A percentile compares a stretch with the other conserved stretches of the same genome.
These are phyloP conservation scores for Cercospora zeina DNA, from an alignment of 2,329 filamentous ascomycete genomes.

Conservation along the genomic window DNA sequence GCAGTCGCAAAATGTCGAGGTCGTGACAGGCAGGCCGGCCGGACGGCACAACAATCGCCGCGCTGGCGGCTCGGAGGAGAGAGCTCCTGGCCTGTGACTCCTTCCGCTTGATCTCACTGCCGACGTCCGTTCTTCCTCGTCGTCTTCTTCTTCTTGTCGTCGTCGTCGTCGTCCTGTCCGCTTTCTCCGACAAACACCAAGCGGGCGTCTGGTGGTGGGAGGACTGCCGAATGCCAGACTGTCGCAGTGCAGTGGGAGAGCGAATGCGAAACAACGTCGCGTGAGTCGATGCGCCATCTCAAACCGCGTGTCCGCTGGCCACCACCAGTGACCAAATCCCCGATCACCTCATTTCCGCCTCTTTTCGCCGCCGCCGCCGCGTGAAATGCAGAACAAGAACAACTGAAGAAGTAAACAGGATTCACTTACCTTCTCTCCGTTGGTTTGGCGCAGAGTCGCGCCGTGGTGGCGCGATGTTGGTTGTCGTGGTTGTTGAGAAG, in stretches of 20 bases:
- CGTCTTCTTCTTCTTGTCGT: background rate
- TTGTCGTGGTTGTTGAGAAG: slow-evolving; percentile 6
- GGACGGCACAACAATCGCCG: slow-evolving; percentile 7
- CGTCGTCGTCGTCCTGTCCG: background rate
- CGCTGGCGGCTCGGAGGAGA: background rate
- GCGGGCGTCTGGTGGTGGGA: background rate
- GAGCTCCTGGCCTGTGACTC: background rate
- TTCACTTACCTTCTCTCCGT: background rate
- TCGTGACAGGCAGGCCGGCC: slow-evolving; percentile 11
- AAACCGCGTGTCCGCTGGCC: slow-evolving; percentile 11
- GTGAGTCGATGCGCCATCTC: background rate
- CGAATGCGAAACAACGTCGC: background rate
- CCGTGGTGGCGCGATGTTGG: slow-evolving; percentile 2
- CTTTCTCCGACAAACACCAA: background rate
- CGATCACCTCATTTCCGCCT: background rate
- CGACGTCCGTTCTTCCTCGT: background rate
- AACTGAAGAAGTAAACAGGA: background rate
- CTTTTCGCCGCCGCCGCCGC: background rate
- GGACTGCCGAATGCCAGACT: background rate
- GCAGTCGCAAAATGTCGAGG: slow-evolving; percentile 12
- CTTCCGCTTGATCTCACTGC: background rate
- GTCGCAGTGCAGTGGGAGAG: background rate
- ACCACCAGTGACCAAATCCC: slow-evolving; percentile 8
- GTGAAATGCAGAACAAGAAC: background rate
- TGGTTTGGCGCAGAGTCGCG: background rate